Evolutionary conservation across 2,329 filamentous ascomycete species (phyloP).

Genomic region (Biscogniauxia mediterranea): DNA sequence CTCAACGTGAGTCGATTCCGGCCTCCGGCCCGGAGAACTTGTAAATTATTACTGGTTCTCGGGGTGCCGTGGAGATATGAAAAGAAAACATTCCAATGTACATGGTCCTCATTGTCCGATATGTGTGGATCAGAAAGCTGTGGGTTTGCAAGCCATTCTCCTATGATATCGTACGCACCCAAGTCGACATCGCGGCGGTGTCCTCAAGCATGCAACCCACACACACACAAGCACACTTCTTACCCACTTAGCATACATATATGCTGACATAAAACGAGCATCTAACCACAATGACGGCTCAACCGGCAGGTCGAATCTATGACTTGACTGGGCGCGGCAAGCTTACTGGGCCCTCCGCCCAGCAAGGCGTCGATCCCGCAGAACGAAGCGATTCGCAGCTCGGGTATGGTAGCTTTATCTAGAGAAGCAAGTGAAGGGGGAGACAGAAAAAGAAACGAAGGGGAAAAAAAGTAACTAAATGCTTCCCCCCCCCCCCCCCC

Average conservation of each 20-base stretch:
- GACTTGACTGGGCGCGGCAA: background rate
- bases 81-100: conserved; percentile 10
- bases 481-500: too few relatives aligned
- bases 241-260: background rate
- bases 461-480: background rate
- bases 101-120: conserved; percentile 10
- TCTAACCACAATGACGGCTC: background rate
- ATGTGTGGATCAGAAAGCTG: background rate
- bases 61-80: conserved; percentile 17
- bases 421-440: background rate
- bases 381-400: background rate
- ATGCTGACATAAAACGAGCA: background rate
- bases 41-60: background rate
- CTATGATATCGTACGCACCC: background rate
- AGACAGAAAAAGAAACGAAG: too few relatives aligned
- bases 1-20: conserved; percentile 11
- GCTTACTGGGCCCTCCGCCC: background rate
- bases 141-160: background rate
- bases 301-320: background rate
- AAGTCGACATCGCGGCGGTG: background rate
- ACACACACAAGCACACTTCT: background rate
- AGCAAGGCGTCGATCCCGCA: background rate
- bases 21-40: conserved; percentile 15
- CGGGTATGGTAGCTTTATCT: background rate
- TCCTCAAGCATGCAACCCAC: background rate